Conservation (phyloP, 495 filamentous ascomycete genomes). For the Hypoxylon lenormandii region DNA sequence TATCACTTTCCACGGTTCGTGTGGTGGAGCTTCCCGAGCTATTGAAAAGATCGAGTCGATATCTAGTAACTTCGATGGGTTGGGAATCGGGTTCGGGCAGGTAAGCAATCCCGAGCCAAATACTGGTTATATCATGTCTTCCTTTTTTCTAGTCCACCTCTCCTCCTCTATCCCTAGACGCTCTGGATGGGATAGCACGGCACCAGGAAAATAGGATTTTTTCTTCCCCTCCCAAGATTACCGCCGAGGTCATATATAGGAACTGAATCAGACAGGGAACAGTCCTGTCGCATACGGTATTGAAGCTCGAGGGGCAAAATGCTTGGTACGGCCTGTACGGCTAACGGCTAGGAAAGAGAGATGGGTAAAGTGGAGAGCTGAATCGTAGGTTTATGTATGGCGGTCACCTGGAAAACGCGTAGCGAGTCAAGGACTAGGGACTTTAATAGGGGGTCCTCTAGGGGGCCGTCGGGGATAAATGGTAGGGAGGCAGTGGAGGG, state of each 20-base stretch:
- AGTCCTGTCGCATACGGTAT: constrained; percentile 6
- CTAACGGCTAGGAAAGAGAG: constrained; percentile 17
- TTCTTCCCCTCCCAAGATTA: neutral
- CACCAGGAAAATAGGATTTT: neutral
- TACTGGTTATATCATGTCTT: constrained; percentile 15
- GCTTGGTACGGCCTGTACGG: neutral
- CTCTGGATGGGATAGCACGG: neutral
- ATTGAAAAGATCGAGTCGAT: constrained; percentile 26
- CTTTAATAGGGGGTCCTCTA: constrained; percentile 23
- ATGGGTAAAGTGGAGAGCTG: constrained; percentile 46
- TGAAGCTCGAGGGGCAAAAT: constrained; percentile 7
- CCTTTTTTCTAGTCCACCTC: constrained; percentile 3
- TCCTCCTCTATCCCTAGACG: neutral
- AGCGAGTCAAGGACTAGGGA: constrained; percentile 20
- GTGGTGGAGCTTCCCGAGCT: constrained; percentile 21
- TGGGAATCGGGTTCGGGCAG: constrained; percentile 4
- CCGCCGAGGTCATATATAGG: constrained; percentile 10
- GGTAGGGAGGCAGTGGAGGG: too few relatives aligned
- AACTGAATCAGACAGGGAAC: constrained; percentile 4
- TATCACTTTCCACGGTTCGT: constrained; percentile 22
- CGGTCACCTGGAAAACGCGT: constrained; percentile 30
- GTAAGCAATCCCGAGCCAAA: constrained; percentile 21
- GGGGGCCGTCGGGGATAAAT: constrained; percentile 1
- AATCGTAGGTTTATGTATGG: constrained; percentile 20
- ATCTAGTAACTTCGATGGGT: constrained; percentile 20